A percentile compares a stretch with the other conserved stretches of the same genome.
Evolutionary conservation across 78 protist species (phyloP).

Genomic region (Speleostelium caveatum): DNA sequence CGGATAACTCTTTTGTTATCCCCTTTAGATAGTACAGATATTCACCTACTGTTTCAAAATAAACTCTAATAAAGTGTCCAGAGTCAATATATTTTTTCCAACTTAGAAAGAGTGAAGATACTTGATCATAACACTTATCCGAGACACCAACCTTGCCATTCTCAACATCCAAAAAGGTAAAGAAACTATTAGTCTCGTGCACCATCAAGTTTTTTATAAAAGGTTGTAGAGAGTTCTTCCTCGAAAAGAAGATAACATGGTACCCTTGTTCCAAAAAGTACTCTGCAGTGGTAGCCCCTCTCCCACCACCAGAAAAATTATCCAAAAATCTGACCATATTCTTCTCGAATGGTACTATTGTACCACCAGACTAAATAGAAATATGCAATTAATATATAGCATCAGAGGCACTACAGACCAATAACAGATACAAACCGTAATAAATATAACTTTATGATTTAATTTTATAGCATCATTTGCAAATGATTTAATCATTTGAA

Average conservation of each 20-base stretch:
- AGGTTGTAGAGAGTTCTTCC: constrained; percentile 81
- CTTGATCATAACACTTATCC: constrained; percentile 33
- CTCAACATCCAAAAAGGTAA: constrained; percentile 23
- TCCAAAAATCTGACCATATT: constrained; percentile 88
- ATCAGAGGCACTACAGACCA: background rate
- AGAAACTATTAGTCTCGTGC: constrained; percentile 54
- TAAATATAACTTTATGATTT: constrained; percentile 35
- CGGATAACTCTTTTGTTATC: constrained; percentile 1
- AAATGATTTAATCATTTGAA: constrained; percentile 1
- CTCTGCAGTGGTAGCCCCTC: constrained; percentile 85
- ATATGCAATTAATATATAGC: background rate
- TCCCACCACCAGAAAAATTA: constrained; percentile 83
- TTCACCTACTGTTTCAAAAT: constrained; percentile 83
- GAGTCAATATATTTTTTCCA: constrained; percentile 59
- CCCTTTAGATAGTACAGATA: constrained; percentile 71
- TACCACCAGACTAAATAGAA: constrained; percentile 81
- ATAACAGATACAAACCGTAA: constrained; percentile 32
- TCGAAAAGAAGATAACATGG: constrained; percentile 80
- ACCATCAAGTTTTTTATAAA: constrained; percentile 73
- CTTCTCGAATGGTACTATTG: constrained; percentile 86
- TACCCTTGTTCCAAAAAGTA: constrained; percentile 78
- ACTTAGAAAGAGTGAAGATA: constrained; percentile 22
- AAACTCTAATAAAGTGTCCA: constrained; percentile 35
- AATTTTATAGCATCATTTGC: constrained; percentile 7
- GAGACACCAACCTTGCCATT: constrained; percentile 16